These are phyloP conservation scores for Pecoramyces ruminantium DNA, from an alignment of 192 early-diverging fungal species.

Conservation along the genomic window DNA sequence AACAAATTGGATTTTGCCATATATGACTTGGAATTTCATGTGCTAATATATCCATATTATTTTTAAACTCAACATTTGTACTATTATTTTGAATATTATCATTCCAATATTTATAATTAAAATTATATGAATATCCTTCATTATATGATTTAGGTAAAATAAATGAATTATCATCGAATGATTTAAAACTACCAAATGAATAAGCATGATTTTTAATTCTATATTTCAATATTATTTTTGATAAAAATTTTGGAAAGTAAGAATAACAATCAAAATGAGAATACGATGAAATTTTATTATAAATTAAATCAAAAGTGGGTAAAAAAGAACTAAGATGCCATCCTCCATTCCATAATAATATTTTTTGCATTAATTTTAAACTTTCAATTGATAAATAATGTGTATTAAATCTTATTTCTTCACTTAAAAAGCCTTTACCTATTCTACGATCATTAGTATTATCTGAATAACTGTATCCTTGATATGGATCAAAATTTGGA, in stretches of 20 bases:
- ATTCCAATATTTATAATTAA: neutral
- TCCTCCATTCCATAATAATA: neutral
- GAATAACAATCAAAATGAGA: neutral
- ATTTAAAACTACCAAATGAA: neutral
- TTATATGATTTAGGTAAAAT: neutral
- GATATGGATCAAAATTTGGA: neutral
- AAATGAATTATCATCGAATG: neutral
- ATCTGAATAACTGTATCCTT: neutral
- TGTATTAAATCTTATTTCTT: neutral
- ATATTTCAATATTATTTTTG: neutral
- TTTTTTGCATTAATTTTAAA: neutral
- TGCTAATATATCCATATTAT: neutral
- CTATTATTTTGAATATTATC: neutral
- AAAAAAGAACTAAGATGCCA: neutral
- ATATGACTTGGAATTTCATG: neutral
- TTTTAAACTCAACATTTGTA: neutral
- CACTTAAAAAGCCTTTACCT: neutral
- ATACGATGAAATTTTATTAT: neutral
- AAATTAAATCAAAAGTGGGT: neutral
- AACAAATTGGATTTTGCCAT: neutral
- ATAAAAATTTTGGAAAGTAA: too few relatives aligned
- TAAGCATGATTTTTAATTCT: neutral
- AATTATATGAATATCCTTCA: neutral
- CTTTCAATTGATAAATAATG: too few relatives aligned
- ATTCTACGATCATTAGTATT: neutral